Evolutionary conservation across 208 protist species (phyloP).

Genomic region (Leishmania braziliensis): DNA sequence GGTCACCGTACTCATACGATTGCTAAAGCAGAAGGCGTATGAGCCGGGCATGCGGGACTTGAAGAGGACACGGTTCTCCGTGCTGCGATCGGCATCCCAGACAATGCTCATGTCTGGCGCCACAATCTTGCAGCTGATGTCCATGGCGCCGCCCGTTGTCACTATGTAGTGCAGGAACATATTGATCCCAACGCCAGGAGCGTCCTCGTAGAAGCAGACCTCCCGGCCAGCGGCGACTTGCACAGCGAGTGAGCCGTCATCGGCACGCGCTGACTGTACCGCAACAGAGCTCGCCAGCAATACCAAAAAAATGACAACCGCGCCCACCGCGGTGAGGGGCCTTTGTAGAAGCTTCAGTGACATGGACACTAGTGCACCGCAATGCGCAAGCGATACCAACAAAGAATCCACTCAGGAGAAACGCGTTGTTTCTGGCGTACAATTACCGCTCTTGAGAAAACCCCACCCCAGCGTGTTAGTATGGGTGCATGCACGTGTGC

Average conservation of each 20-base stretch:
- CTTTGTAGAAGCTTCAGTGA: not conserved
- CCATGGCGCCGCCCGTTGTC: constrained; percentile 70
- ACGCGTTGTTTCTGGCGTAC: not conserved
- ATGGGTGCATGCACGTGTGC: not conserved
- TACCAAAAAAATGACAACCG: constrained; percentile 19
- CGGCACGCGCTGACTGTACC: constrained; percentile 22
- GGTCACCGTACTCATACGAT: constrained; percentile 85
- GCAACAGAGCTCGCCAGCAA: constrained; percentile 20
- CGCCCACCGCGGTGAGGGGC: not conserved
- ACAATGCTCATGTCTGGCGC: constrained; percentile 58
- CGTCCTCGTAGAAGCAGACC: constrained; percentile 86
- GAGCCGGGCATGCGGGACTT: constrained; percentile 59
- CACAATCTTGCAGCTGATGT: constrained; percentile 68
- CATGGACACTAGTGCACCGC: not conserved
- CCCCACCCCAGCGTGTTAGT: not conserved
- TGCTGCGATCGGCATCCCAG: constrained; percentile 52
- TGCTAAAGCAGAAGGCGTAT: constrained; percentile 89
- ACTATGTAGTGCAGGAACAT: constrained; percentile 85
- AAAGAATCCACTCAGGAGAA: not conserved
- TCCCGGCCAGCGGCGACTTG: constrained; percentile 51
- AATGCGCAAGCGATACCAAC: not conserved
- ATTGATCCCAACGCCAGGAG: constrained; percentile 44
- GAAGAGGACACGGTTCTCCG: constrained; percentile 82
- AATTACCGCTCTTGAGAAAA: not conserved
- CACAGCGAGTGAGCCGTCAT: constrained; percentile 56